Conservation (phyloP, 108 stramenopile species). For the Asterionellopsis glacialis region DNA sequence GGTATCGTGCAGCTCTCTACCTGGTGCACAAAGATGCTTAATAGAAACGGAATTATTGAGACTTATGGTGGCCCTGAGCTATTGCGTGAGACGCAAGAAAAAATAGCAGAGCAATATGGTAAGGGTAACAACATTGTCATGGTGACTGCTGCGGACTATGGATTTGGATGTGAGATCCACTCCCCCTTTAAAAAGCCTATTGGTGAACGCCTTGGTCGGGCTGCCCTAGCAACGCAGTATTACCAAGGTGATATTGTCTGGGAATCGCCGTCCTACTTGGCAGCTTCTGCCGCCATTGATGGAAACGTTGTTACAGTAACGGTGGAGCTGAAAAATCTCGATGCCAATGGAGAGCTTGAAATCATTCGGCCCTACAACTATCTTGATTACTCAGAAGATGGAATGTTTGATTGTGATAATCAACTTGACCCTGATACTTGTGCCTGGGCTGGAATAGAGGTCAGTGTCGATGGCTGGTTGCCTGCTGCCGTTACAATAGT, state of each 20-base stretch:
- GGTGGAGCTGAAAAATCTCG: background rate
- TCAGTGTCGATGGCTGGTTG: no score
- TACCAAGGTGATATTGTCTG: background rate
- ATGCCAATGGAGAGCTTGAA: background rate
- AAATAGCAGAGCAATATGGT: no score
- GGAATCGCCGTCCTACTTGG: background rate
- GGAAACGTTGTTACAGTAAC: background rate
- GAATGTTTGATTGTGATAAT: background rate
- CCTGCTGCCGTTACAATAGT: no score
- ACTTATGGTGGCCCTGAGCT: no score
- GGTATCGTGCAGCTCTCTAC: conserved; percentile 15
- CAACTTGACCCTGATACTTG: background rate
- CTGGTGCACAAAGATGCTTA: background rate
- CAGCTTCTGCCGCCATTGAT: background rate
- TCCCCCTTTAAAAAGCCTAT: no score
- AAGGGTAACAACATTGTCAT: no score
- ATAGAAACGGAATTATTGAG: no score
- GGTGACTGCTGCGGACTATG: no score
- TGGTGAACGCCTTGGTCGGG: no score
- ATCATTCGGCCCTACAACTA: background rate
- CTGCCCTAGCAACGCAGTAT: background rate
- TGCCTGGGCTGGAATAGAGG: background rate
- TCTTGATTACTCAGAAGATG: no score
- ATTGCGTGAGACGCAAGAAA: no score
- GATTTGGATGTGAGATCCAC: no score